These are phyloP conservation scores for Penicillium sp. DNA, from an alignment of 2,329 filamentous ascomycete genomes.

Conservation along the genomic window DNA sequence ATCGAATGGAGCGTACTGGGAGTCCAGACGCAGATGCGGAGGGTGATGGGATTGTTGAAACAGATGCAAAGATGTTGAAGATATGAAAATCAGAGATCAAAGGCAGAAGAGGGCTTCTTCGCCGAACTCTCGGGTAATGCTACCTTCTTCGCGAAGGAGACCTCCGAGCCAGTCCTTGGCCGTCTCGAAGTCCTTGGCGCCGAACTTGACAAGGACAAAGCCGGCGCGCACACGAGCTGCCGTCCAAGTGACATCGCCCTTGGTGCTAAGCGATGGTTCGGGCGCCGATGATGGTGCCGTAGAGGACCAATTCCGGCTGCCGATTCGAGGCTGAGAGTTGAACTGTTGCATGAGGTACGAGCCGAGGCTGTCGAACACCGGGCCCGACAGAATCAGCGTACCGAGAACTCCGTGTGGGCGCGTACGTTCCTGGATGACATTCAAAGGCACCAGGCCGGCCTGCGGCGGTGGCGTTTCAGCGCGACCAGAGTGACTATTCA, in stretches of 20 bases:
- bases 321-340: constrained; percentile 76
- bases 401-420: constrained; percentile 78
- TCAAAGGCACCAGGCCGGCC: constrained; percentile 30
- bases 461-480: constrained; percentile 26
- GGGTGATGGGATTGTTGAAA: not conserved
- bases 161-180: constrained; percentile 78
- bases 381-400: constrained; percentile 81
- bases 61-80: constrained; percentile 5
- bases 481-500: constrained; percentile 23
- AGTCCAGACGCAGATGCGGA: not conserved
- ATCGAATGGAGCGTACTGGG: constrained; percentile 13
- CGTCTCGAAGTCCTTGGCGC: constrained; percentile 79
- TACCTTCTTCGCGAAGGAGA: constrained; percentile 78
- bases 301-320: constrained; percentile 73
- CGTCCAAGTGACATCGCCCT: constrained; percentile 74
- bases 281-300: constrained; percentile 31
- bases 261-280: constrained; percentile 47
- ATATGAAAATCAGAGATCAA: constrained; percentile 20
- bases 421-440: constrained; percentile 64
- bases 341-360: constrained; percentile 83
- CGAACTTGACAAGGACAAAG: constrained; percentile 91
- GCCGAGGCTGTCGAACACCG: constrained; percentile 68
- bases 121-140: constrained; percentile 73
- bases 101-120: constrained; percentile 81
- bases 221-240: constrained; percentile 75